These are phyloP conservation scores for Arthrobotrys pseudoclavata DNA, from an alignment of 2,329 filamentous ascomycete genomes.

Conservation along the genomic window DNA sequence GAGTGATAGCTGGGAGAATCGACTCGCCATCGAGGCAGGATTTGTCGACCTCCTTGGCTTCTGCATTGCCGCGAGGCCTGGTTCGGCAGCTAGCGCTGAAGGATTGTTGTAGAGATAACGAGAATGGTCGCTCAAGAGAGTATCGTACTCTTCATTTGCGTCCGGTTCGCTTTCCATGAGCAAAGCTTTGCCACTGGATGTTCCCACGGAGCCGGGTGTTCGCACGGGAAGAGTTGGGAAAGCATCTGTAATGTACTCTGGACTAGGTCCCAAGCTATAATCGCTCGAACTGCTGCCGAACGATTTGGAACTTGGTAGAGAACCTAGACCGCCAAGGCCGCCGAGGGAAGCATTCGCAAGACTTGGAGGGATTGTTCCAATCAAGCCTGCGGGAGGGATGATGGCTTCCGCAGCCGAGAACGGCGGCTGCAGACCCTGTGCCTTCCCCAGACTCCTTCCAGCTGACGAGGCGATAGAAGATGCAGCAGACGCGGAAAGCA, in stretches of 20 bases:
- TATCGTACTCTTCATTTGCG: conserved; percentile 57
- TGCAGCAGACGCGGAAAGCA: conserved; percentile 47
- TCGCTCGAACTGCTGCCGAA: conserved; percentile 56
- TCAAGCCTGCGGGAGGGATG: conserved; percentile 52
- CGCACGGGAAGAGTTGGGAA: conserved; percentile 44
- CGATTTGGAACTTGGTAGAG: conserved; percentile 47
- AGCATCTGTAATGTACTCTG: conserved; percentile 56
- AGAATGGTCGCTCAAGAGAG: conserved; percentile 50
- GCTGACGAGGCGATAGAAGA: conserved; percentile 48
- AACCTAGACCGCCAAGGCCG: conserved; percentile 47
- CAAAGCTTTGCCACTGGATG: conserved; percentile 57
- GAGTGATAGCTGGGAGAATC: conserved; percentile 56
- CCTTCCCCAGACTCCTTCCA: conserved; percentile 47
- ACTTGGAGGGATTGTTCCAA: conserved; percentile 55
- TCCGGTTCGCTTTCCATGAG: conserved; percentile 60
- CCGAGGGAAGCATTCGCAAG: conserved; percentile 45
- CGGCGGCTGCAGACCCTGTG: conserved; percentile 44
- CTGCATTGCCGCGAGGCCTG: conserved; percentile 41
- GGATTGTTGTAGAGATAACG: conserved; percentile 58
- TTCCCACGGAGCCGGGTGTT: conserved; percentile 43
- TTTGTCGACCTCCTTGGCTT: conserved; percentile 57
- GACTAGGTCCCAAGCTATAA: conserved; percentile 53
- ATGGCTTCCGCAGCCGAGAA: conserved; percentile 50
- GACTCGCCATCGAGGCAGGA: conserved; percentile 46
- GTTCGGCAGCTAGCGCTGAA: conserved; percentile 30